Conservation (phyloP, 495 filamentous ascomycete species). For the Apodospora peruviana region DNA sequence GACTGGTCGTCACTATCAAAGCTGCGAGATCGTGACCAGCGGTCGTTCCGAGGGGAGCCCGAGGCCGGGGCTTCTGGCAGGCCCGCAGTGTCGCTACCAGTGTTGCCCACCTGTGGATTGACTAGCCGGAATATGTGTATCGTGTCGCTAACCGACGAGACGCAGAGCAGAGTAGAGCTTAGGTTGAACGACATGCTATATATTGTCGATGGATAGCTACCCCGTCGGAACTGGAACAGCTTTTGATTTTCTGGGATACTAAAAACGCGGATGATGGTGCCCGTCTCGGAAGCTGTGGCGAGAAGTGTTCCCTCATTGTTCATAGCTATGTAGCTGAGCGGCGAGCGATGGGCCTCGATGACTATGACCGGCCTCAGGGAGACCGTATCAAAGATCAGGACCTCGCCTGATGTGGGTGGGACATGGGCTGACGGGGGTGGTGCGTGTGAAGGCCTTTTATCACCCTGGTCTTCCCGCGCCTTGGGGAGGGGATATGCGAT, state of each 20-base stretch:
- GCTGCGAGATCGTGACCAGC: constrained; percentile 41
- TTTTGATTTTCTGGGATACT: constrained; percentile 83
- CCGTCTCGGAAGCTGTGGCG: constrained; percentile 93
- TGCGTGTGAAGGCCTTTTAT: constrained; percentile 70
- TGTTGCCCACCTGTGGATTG: constrained; percentile 17
- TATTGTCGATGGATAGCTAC: constrained; percentile 88
- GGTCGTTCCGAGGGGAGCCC: constrained; percentile 36
- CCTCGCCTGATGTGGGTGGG: constrained; percentile 82
- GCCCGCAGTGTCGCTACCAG: constrained; percentile 9
- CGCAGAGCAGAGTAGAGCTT: constrained; percentile 85
- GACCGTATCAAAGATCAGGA: constrained; percentile 82
- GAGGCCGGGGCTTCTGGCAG: constrained; percentile 15
- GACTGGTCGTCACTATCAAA: constrained; percentile 45
- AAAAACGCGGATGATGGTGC: constrained; percentile 94
- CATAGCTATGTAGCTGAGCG: constrained; percentile 79
- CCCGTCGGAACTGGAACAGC: constrained; percentile 89
- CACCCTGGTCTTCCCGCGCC: constrained; percentile 50
- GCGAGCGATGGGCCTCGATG: constrained; percentile 89
- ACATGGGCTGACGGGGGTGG: constrained; percentile 71
- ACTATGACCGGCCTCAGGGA: constrained; percentile 89
- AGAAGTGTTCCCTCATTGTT: constrained; percentile 91
- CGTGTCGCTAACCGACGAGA: constrained; percentile 93
- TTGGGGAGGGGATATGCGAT: constrained; percentile 93
- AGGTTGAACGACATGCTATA: constrained; percentile 99
- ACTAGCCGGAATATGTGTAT: constrained; percentile 89